These are phyloP conservation scores for Acanthamoeba lenticulata DNA, from an alignment of 208 protist species.

Conservation along the genomic window DNA sequence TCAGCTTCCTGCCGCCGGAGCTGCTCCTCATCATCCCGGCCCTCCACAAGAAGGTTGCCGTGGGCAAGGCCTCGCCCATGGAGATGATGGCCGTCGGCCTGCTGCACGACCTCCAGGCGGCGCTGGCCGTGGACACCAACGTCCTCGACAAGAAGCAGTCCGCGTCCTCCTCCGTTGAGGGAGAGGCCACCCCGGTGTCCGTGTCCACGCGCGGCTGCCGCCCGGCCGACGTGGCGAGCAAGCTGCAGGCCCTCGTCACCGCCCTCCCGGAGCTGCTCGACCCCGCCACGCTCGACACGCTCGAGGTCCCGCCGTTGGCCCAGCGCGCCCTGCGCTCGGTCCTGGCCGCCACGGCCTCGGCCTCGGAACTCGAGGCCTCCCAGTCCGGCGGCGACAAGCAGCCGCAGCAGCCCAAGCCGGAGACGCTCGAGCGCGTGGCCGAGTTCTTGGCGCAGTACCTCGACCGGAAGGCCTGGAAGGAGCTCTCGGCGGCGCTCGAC, in stretches of 20 bases:
- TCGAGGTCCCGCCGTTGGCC: background rate
- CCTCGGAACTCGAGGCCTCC: background rate
- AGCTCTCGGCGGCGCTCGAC: slow-evolving; percentile 9
- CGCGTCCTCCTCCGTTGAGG: background rate
- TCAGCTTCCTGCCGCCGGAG: slow-evolving; percentile 55
- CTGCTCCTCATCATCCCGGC: background rate
- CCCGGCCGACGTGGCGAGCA: background rate
- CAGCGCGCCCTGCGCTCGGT: background rate
- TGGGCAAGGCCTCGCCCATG: slow-evolving; percentile 23
- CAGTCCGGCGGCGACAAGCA: background rate
- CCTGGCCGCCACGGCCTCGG: background rate
- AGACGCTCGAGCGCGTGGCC: background rate
- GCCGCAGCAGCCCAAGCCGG: background rate
- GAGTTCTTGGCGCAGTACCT: background rate
- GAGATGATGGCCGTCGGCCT: slow-evolving; percentile 19
- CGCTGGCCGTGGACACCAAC: background rate
- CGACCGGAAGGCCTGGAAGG: background rate
- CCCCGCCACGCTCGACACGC: background rate
- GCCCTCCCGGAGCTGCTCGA: background rate
- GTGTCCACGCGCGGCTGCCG: background rate
- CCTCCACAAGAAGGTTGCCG: background rate
- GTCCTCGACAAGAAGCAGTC: background rate
- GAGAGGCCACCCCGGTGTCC: background rate
- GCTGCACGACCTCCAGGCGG: slow-evolving; percentile 2
- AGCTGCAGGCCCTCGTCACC: background rate